Evolutionary conservation across 352 stramenopile genomes (phyloP).

Genomic region (Phytopythium cucurbitacearum): DNA sequence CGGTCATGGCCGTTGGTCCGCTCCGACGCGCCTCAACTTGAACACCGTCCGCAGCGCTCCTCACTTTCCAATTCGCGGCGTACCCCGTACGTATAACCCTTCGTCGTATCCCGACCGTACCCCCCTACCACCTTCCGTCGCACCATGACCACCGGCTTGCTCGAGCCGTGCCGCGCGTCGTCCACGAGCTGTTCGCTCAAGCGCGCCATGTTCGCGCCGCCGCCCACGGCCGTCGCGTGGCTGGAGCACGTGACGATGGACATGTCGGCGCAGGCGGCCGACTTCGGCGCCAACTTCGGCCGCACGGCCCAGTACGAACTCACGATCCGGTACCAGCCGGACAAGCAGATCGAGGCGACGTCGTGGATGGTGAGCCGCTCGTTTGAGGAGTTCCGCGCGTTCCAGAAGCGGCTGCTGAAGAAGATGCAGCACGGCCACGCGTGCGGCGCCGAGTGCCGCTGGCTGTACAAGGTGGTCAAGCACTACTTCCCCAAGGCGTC

Average conservation of each 20-base stretch:
- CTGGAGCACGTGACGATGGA: conserved; percentile 27
- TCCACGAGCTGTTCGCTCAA: conserved; percentile 10
- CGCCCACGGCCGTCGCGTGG: conserved; percentile 27
- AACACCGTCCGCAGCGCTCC: background rate
- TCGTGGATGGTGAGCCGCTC: conserved; percentile 26
- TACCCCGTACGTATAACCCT: background rate
- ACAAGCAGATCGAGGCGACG: conserved; percentile 20
- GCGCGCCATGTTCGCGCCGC: conserved; percentile 13
- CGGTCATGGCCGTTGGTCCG: background rate
- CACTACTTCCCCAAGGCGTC: conserved; percentile 53
- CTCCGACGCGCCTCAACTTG: background rate
- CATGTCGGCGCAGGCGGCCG: conserved; percentile 12
- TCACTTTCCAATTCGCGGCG: conserved; percentile 1
- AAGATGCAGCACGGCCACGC: conserved; percentile 45
- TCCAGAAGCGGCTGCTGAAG: conserved; percentile 45
- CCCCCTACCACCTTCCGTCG: background rate
- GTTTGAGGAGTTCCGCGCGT: conserved; percentile 42
- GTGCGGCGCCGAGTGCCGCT: conserved; percentile 60
- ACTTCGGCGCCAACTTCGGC: conserved; percentile 5
- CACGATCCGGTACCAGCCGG: conserved; percentile 23
- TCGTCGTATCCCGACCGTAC: background rate
- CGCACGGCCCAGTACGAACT: conserved; percentile 26
- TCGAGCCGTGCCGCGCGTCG: conserved; percentile 2
- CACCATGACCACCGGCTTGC: background rate
- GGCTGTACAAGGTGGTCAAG: conserved; percentile 57